These are phyloP conservation scores for Fraxinus paxiana DNA, from an alignment of 305 asterid species.

Conservation along the genomic window DNA sequence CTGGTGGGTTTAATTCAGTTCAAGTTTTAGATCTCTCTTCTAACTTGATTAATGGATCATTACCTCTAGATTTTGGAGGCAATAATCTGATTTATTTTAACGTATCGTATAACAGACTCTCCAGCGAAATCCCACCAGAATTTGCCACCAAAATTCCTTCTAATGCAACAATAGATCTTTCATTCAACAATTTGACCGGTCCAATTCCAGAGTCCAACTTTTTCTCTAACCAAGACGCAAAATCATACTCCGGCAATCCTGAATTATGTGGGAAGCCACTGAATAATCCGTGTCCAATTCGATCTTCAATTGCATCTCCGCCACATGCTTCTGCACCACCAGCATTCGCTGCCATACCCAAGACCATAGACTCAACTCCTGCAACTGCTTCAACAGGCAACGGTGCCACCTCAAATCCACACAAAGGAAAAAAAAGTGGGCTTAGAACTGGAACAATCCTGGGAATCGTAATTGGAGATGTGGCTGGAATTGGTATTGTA, in stretches of 20 bases:
- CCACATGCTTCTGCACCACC: constrained; percentile 42
- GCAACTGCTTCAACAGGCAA: constrained; percentile 28
- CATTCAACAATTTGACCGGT: constrained; percentile 72
- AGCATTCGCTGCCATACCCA: constrained; percentile 84
- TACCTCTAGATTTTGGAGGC: constrained; percentile 67
- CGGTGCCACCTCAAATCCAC: constrained; percentile 9
- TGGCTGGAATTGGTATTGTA: constrained; percentile 57
- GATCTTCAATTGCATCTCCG: constrained; percentile 42
- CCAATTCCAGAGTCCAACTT: constrained; percentile 50
- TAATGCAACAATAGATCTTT: constrained; percentile 72
- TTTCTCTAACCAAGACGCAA: constrained; percentile 42
- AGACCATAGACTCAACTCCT: constrained; percentile 47
- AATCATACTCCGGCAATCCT: constrained; percentile 58
- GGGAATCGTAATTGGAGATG: constrained; percentile 64
- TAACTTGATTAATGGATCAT: constrained; percentile 64
- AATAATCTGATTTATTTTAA: constrained; percentile 43
- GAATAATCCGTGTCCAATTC: constrained; percentile 54
- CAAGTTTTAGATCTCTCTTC: constrained; percentile 71
- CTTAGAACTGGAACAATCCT: constrained; percentile 47
- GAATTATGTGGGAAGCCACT: constrained; percentile 70
- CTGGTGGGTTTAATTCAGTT: constrained; percentile 53
- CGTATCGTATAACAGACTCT: constrained; percentile 61
- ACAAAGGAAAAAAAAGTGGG: constrained; percentile 23
- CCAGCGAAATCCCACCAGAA: constrained; percentile 63
- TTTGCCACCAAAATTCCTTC: constrained; percentile 44